phyloP scores from a whole-genome alignment of 805 yeast species.

The Starmerella khaoyaiensis region DNA sequence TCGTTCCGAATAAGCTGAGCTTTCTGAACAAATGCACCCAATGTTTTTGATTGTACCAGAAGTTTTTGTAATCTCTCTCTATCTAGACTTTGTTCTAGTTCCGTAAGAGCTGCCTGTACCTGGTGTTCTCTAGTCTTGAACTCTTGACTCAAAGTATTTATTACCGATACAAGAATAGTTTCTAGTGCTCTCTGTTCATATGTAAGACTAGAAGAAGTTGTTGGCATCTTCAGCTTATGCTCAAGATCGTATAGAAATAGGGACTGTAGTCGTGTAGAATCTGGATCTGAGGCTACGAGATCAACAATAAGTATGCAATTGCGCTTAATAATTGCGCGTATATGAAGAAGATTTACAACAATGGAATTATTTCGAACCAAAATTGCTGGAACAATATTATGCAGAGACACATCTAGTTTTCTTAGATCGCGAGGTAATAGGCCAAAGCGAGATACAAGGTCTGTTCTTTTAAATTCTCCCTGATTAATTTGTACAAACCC shows the following conservation, averaged over 20 bases:
- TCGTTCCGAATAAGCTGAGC: constrained; percentile 70
- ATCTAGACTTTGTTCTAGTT: constrained; percentile 72
- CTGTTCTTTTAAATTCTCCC: constrained; percentile 58
- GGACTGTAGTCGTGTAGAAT: constrained; percentile 55
- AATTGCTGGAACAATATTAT: constrained; percentile 81
- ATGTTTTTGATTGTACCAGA: constrained; percentile 70
- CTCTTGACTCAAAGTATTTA: constrained; percentile 68
- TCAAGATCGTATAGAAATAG: constrained; percentile 72
- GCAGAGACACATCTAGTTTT: constrained; percentile 66
- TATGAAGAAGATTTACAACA: constrained; percentile 69
- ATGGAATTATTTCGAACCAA: constrained; percentile 68
- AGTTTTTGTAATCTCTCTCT: constrained; percentile 64
- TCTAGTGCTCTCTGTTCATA: constrained; percentile 89
- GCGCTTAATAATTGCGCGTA: constrained; percentile 74
- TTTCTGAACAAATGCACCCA: constrained; percentile 73
- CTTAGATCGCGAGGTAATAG: constrained; percentile 80
- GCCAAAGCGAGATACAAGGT: constrained; percentile 59
- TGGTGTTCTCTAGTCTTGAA: constrained; percentile 73
- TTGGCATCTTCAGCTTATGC: constrained; percentile 39
- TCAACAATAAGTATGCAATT: constrained; percentile 78
- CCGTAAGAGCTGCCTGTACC: constrained; percentile 57
- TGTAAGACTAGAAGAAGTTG: constrained; percentile 39
- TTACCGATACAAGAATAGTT: constrained; percentile 67
- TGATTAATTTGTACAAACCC: constrained; percentile 65
- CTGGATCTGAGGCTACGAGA: constrained; percentile 33